Evolutionary conservation across 2,329 filamentous ascomycete genomes (phyloP).

Genomic region (Fusarium tjaetaba): DNA sequence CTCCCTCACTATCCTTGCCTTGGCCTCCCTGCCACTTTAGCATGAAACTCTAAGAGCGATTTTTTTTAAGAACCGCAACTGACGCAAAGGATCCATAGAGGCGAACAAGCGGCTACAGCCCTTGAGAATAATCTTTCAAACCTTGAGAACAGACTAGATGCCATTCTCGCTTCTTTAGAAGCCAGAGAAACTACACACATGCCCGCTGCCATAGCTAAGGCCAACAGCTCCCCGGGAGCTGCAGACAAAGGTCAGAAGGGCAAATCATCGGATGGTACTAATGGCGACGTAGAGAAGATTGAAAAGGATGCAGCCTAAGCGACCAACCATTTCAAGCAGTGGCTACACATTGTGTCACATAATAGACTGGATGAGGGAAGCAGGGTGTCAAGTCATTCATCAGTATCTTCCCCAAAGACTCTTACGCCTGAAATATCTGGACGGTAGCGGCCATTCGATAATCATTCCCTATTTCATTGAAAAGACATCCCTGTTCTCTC

Average conservation of each 20-base stretch:
- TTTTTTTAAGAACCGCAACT: slow-evolving; percentile 13
- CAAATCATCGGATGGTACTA: not conserved
- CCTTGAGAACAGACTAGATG: slow-evolving; percentile 66
- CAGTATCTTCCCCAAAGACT: slow-evolving; percentile 3
- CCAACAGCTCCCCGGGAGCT: not conserved
- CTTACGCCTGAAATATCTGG: slow-evolving; percentile 9
- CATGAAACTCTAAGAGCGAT: not conserved
- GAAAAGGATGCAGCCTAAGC: slow-evolving; percentile 11
- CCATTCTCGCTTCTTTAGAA: slow-evolving; percentile 62
- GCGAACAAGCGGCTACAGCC: slow-evolving; percentile 63
- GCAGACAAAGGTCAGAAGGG: not conserved
- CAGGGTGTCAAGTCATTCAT: not conserved
- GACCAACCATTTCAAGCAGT: not conserved
- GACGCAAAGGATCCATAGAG: slow-evolving; percentile 50
- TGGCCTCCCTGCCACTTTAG: not conserved
- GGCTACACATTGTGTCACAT: not conserved
- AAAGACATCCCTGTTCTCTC: slow-evolving; percentile 1
- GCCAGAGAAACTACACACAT: slow-evolving; percentile 17
- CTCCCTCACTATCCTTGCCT: not conserved
- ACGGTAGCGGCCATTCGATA: slow-evolving; percentile 1
- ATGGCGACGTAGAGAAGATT: slow-evolving; percentile 1
- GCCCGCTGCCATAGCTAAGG: not conserved
- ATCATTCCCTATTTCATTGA: not conserved
- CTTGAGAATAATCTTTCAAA: slow-evolving; percentile 63
- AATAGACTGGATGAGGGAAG: not conserved